A percentile compares a stretch with the other conserved stretches of the same genome.
These are phyloP conservation scores for Trichosporon sp. DNA, from an alignment of 1,284 basidiomycete genomes.

Conservation along the genomic window DNA sequence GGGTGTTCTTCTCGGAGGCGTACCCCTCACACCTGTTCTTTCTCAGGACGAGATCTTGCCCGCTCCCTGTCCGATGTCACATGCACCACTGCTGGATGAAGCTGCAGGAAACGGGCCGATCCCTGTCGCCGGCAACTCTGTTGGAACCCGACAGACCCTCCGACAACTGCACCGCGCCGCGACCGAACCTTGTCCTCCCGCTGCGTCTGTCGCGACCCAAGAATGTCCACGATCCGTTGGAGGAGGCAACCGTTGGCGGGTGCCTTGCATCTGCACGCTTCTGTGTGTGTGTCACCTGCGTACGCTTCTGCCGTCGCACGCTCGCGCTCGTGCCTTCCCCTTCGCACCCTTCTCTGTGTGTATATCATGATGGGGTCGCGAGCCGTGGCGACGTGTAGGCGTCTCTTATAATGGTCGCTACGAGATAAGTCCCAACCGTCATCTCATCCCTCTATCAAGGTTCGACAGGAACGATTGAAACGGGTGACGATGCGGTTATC, in stretches of 20 bases:
- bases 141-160: not conserved
- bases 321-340: too few relatives aligned
- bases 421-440: too few relatives aligned
- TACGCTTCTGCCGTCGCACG: too few relatives aligned
- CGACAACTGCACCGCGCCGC: not conserved
- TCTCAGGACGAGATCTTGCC: not conserved
- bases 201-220: not conserved
- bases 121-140: not conserved
- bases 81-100: too few relatives aligned
- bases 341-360: too few relatives aligned
- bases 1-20: too few relatives aligned
- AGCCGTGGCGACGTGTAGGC: too few relatives aligned
- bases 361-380: too few relatives aligned
- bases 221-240: not conserved
- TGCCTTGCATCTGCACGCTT: not conserved
- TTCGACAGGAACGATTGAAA: not conserved
- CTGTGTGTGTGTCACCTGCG: not conserved
- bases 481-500: not conserved
- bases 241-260: not conserved
- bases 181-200: conserved; percentile 8
- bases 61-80: not conserved
- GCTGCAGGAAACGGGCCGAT: not conserved
- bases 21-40: not conserved
- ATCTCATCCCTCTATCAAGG: not conserved
- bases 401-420: too few relatives aligned